Base-by-base conservation (phyloP, 345 rosid species). In the Salix brachista region DNA sequence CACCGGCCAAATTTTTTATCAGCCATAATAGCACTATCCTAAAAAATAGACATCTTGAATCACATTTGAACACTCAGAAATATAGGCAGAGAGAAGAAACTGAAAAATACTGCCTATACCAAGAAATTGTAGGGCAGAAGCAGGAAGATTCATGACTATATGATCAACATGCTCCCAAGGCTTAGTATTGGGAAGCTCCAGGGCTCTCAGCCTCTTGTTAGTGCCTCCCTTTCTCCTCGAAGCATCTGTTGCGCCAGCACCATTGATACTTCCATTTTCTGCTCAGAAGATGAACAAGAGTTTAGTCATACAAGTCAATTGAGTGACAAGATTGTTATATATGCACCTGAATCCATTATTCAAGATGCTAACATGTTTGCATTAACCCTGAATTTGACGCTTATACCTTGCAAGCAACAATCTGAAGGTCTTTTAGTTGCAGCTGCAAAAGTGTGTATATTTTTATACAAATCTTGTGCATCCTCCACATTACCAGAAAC, bases 71-170 rank as follows among this genome's bases (percentile, higher is more conserved):
- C 65, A 60, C 28, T 60, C 65, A 1, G 65, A n/a, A 23, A 21
- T 2, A n/a, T 60, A 21, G 36, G 71, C 9, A 70, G 21, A 80
- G 30, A 72, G 68, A 80, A 37, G 37, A n/a, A 34, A 0, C 17
- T 41, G 7, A 65, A 46, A 62, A 18, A 61, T 34, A 42, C 8
- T 36, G 52, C 71, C 21, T 87, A 12, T 70, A 93, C 98, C 98
- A 54, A 96, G 86, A 86, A 96, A 96, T 65, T 88, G 81, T 71
- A 92, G 74, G 73, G 97, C 98, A 81, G 99, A 96, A 72, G 96
- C 99, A 62, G 99, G 99, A 81, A 96, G 99, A 85, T 96, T 96
- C 99, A 96, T 96, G 60, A 96, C 87, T 67, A 96, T 84, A 83
- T 93, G 99, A 86, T 96, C 97, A 70, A 93, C 77, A 80, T 93